A percentile compares a stretch with the other conserved stretches of the same genome.
phyloP scores from a whole-genome alignment of 495 filamentous ascomycete species.

The Neurospora terricola region DNA sequence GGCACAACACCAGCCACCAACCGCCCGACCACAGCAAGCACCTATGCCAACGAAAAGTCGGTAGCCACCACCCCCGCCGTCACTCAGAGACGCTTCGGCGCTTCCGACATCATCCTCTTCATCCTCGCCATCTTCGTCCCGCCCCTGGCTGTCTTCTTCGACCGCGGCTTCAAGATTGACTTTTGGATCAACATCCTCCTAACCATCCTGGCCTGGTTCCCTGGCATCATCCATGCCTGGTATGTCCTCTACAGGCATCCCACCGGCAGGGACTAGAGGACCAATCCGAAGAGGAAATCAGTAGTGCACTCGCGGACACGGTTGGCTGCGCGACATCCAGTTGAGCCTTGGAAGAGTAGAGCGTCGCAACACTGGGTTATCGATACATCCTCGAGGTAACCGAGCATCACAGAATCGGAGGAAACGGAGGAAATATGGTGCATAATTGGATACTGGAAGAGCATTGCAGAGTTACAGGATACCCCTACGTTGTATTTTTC shows the following conservation, averaged over 20 bases:
- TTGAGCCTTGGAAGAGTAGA: background rate
- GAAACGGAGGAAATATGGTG: background rate
- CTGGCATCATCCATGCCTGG: constrained; percentile 66
- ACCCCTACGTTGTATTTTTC: background rate
- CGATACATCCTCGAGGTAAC: background rate
- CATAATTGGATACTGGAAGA: background rate
- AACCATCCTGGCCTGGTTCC: constrained; percentile 74
- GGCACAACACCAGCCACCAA: background rate
- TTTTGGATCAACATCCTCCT: constrained; percentile 81
- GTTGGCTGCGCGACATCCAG: background rate
- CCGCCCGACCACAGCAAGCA: background rate
- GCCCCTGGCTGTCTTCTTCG: constrained; percentile 84
- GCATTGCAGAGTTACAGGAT: background rate
- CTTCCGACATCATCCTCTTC: constrained; percentile 10
- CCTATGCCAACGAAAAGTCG: background rate
- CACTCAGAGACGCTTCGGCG: background rate
- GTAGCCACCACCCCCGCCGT: background rate
- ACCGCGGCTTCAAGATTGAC: constrained; percentile 74
- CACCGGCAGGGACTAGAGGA: background rate
- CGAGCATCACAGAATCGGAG: background rate
- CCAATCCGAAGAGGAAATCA: constrained; percentile 8
- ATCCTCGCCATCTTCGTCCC: constrained; percentile 70
- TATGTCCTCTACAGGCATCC: constrained; percentile 16
- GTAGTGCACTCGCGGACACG: constrained; percentile 1
- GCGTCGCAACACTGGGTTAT: background rate